phyloP scores from a whole-genome alignment of 257 asterid species.

The Datura wrightii region DNA sequence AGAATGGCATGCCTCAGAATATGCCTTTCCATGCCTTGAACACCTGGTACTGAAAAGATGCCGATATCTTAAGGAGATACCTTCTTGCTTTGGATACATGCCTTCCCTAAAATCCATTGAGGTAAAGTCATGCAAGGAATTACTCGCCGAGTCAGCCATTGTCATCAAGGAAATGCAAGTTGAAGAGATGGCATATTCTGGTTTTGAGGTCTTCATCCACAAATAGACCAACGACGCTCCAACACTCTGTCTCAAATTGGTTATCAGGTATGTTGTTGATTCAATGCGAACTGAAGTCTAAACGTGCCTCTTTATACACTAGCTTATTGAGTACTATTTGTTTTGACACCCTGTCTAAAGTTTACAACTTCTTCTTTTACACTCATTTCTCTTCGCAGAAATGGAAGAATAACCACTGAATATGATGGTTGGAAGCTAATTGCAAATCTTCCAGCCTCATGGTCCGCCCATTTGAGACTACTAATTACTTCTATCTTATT shows the following conservation, averaged over 20 bases:
- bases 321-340: background rate
- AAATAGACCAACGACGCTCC: background rate
- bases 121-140: background rate
- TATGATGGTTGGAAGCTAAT: background rate
- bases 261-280: slow-evolving; percentile 13
- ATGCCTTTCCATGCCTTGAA: slow-evolving; percentile 22
- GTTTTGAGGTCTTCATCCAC: slow-evolving; percentile 12
- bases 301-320: background rate
- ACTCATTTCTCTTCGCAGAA: background rate
- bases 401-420: background rate
- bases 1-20: background rate
- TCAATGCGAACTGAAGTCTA: background rate
- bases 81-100: slow-evolving; percentile 4
- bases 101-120: background rate
- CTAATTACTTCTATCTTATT: no score
- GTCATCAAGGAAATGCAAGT: background rate
- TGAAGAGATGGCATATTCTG: slow-evolving; percentile 26
- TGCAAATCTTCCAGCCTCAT: no score
- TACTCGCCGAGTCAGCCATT: background rate
- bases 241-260: background rate
- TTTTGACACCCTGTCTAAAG: background rate
- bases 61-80: background rate
- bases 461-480: no score
- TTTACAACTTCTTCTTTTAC: background rate
- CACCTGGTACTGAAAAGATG: background rate